A percentile compares a stretch with the other conserved stretches of the same genome.
These are phyloP conservation scores for Picea engelmannii DNA, from an alignment of 83 land plant genomes.

Conservation along the genomic window DNA sequence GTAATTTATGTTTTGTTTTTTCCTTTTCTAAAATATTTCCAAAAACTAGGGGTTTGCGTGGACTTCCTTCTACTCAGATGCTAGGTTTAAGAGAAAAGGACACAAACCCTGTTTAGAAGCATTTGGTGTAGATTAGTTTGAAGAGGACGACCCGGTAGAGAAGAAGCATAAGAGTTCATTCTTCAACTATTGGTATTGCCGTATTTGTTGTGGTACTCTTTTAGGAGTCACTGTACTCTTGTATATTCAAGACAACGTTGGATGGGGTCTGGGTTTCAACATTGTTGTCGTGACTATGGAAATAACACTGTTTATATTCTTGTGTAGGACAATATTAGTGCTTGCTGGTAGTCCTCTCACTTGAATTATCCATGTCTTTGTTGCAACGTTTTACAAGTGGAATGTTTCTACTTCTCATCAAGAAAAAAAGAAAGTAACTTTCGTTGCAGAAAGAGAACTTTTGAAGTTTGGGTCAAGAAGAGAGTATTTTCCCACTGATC, in stretches of 20 bases:
- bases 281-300: constrained; percentile 18
- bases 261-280: constrained; percentile 67
- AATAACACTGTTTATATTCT: constrained; percentile 7
- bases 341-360: constrained; percentile 41
- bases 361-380: constrained; percentile 32
- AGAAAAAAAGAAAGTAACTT: background rate
- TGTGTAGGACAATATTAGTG: constrained; percentile 17
- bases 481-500: background rate
- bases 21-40: no score
- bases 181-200: constrained; percentile 27
- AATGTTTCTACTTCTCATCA: background rate
- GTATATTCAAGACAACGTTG: constrained; percentile 27
- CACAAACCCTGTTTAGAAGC: constrained; percentile 36
- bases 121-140: constrained; percentile 42
- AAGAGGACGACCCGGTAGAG: constrained; percentile 30
- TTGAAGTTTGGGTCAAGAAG: constrained; percentile 9
- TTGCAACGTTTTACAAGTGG: constrained; percentile 26
- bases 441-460: background rate
- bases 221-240: constrained; percentile 11
- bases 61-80: no score
- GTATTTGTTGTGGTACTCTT: constrained; percentile 8
- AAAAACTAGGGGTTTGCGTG: no score
- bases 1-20: no score
- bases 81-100: no score
- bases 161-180: constrained; percentile 27